Conservation (phyloP, 177 flowering plant species). For the Vitis hybrid region DNA sequence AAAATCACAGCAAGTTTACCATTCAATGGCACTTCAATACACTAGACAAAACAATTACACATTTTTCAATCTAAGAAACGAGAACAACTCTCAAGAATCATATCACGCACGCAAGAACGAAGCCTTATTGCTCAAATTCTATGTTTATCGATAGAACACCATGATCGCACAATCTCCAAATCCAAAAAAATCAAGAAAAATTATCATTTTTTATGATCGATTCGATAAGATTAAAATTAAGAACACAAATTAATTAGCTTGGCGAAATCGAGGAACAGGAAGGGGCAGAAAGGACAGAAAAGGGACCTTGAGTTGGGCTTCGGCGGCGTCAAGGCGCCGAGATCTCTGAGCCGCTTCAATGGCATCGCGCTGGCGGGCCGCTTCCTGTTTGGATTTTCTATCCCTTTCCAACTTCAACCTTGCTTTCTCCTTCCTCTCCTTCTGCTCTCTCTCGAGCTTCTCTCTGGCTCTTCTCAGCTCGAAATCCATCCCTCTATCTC, state of each 20-base stretch:
- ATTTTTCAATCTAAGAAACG: too few species aligned
- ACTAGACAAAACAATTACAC: too few species aligned
- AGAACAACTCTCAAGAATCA: too few species aligned
- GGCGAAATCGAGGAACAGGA: not conserved
- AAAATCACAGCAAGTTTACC: too few species aligned
- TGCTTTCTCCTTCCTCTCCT: slow-evolving; percentile 80
- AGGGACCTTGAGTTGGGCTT: slow-evolving; percentile 80
- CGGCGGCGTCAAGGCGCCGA: slow-evolving; percentile 72
- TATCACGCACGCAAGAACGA: too few species aligned
- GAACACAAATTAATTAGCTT: not conserved
- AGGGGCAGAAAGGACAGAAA: not conserved
- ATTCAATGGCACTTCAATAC: too few species aligned
- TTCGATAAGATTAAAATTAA: not conserved
- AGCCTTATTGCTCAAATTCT: too few species aligned
- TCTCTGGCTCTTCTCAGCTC: slow-evolving; percentile 89
- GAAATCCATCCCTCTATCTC: slow-evolving; percentile 67
- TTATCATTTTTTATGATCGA: too few species aligned
- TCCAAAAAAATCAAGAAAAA: too few species aligned
- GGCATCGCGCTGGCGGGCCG: slow-evolving; percentile 72
- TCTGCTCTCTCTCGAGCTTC: slow-evolving; percentile 92
- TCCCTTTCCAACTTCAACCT: slow-evolving; percentile 59
- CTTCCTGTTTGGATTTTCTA: slow-evolving; percentile 67
- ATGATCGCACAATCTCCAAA: too few species aligned
- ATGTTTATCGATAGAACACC: too few species aligned
- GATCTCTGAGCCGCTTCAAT: slow-evolving; percentile 72